Evolutionary conservation across 2,329 filamentous ascomycete species (phyloP).

Genomic region (Aspergillus ibericus): DNA sequence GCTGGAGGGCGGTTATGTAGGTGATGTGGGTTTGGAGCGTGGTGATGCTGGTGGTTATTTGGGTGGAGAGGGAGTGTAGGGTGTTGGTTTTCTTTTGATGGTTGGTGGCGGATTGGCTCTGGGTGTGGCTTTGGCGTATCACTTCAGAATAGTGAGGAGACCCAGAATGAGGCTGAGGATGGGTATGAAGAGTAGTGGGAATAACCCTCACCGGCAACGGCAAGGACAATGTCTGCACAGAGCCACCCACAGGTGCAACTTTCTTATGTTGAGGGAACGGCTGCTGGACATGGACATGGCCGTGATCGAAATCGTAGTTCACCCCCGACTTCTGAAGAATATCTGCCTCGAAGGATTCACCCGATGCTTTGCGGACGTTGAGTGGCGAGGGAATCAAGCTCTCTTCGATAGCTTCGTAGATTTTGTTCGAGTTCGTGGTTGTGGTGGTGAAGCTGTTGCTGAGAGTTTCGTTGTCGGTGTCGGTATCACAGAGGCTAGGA

Average conservation of each 20-base stretch:
- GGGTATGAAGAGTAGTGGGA: too few relatives aligned
- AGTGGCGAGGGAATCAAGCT: slow-evolving; percentile 10
- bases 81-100: slow-evolving; percentile 15
- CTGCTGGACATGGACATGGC: too few relatives aligned
- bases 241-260: too few relatives aligned
- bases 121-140: too few relatives aligned
- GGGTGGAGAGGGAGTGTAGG: slow-evolving; percentile 26
- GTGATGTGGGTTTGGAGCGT: slow-evolving; percentile 28
- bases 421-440: not conserved
- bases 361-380: slow-evolving; percentile 8
- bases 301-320: not conserved
- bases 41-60: slow-evolving; percentile 29
- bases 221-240: too few relatives aligned
- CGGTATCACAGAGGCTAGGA: too few relatives aligned
- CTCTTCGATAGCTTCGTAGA: not conserved
- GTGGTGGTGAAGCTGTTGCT: not conserved
- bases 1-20: slow-evolving; percentile 26
- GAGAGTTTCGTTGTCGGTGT: too few relatives aligned
- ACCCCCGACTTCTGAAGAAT: not conserved
- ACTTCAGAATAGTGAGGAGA: too few relatives aligned
- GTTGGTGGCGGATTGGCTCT: too few relatives aligned
- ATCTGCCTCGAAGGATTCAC: not conserved
- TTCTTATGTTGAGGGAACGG: too few relatives aligned
- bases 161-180: too few relatives aligned
- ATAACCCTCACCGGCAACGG: too few relatives aligned